Evolutionary conservation across 169 alveolate species (phyloP), one percentile per base, ranked within the genome.

Genomic region (Plasmodium blacklocki): DNA sequence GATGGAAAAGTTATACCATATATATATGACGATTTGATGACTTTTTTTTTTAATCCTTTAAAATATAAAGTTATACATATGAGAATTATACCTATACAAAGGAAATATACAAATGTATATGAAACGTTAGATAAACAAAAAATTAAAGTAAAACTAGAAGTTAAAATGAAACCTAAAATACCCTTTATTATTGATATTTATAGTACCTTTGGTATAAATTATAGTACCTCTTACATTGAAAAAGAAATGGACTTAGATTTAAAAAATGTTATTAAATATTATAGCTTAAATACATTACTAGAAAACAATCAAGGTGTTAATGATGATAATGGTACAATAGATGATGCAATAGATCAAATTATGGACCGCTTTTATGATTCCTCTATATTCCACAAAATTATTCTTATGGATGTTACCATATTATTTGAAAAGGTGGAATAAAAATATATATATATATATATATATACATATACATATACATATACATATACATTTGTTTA

Each of bases 341-440:
- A 92, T 54, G 87, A 72, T 15, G 93, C 88, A 7, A 88, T 89
- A 60, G 89, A 80, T 72, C 93, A 94, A 19, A 78, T 94, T 39
- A 74, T 94, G 50, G 95, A 94, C 32, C 56, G 96, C 7, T 92
- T 94, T 70, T 64, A 88, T 19, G 96, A 94, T 52, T 93, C 94
- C 3, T 94, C 95, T 6, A 64, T 90, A 66, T 94, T 94, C 71
- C 73, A 94, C 74, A 94, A 92, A 74, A 94, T 94, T 29, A 43
- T 39, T 14, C 94, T 94, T 9, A 32, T 88, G 66, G 93, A 94
- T 39, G 93, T 92, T 2, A 93, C 92, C 43, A 52, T 94, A 52
- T 2, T 19, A 12, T 66, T 72, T 64, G 67, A 62, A 8, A 39
- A 32, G 56, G 76, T 50, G 2, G 67, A 76, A 9, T 23, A 76